A percentile compares a stretch with the other conserved stretches of the same genome.
Evolutionary conservation across 495 filamentous ascomycete species (phyloP).

Genomic region (Penicillium lividum): DNA sequence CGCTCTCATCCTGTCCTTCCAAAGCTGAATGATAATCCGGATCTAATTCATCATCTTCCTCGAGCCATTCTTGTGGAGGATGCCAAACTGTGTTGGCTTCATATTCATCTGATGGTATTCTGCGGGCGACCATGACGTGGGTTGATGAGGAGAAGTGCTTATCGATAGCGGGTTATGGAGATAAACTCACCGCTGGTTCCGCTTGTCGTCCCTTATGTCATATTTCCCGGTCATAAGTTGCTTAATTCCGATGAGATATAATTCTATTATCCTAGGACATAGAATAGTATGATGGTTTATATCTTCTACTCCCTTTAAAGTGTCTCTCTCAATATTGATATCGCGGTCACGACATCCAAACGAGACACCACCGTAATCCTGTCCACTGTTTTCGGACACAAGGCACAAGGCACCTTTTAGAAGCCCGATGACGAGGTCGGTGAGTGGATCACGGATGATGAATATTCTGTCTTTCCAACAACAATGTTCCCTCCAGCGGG

Average conservation of each 20-base stretch:
- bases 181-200: constrained; percentile 6
- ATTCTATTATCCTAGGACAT: too few species aligned
- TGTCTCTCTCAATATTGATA: too few species aligned
- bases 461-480: neutral
- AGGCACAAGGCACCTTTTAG: neutral
- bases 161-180: constrained; percentile 24
- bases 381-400: neutral
- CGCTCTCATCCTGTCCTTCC: constrained; percentile 16
- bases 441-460: neutral
- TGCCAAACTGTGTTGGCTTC: constrained; percentile 30
- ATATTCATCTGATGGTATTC: constrained; percentile 11
- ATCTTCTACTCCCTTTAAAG: too few species aligned
- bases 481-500: neutral
- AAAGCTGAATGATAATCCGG: constrained; percentile 25
- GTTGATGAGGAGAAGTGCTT: constrained; percentile 28
- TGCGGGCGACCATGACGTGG: constrained; percentile 21
- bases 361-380: too few species aligned
- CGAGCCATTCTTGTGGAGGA: constrained; percentile 45
- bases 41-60: constrained; percentile 36
- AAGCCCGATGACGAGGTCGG: neutral
- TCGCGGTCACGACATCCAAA: too few species aligned
- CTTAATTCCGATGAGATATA: neutral
- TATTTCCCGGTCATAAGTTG: neutral
- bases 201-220: neutral
- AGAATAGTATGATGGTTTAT: too few species aligned